phyloP scores from a whole-genome alignment of 1,284 basidiomycete species.

The Cryptococcus sp. region DNA sequence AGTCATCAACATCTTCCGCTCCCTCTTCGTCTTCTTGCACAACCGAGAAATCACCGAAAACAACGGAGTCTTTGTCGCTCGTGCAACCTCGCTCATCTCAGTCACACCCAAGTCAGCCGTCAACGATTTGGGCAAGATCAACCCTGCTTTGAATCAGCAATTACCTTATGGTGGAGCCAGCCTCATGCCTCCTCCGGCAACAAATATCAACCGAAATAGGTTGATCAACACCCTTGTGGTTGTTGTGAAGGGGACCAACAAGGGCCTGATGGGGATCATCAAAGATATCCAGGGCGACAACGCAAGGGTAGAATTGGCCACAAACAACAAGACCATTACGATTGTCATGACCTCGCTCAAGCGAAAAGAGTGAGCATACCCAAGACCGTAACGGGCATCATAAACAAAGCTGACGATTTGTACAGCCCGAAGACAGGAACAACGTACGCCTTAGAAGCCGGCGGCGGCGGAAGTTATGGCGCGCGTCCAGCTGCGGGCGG shows the following conservation, averaged over 20 bases:
- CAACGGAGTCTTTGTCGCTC: conserved; percentile 83
- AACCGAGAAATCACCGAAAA: conserved; percentile 90
- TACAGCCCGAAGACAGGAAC: conserved; percentile 57
- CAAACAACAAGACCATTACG: conserved; percentile 85
- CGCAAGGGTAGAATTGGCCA: conserved; percentile 88
- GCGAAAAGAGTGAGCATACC: conserved; percentile 68
- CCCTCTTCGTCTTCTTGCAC: conserved; percentile 90
- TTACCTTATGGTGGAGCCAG: conserved; percentile 54
- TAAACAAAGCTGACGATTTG: conserved; percentile 21
- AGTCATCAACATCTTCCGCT: conserved; percentile 93
- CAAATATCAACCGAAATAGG: conserved; percentile 73
- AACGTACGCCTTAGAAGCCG: conserved; percentile 45
- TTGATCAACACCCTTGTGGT: conserved; percentile 79
- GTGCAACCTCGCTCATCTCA: conserved; percentile 74
- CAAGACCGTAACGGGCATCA: background rate
- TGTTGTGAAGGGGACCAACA: conserved; percentile 84
- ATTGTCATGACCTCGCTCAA: conserved; percentile 79
- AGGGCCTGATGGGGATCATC: conserved; percentile 88
- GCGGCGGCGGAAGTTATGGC: conserved; percentile 35
- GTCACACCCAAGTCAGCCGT: conserved; percentile 74
- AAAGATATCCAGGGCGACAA: conserved; percentile 90
- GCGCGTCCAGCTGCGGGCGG: conserved; percentile 60
- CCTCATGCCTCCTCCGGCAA: conserved; percentile 60
- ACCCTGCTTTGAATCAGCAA: conserved; percentile 67
- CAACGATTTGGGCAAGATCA: conserved; percentile 92